These are phyloP conservation scores for Quercus phellos DNA, from an alignment of 331 rosid genomes.

Conservation along the genomic window DNA sequence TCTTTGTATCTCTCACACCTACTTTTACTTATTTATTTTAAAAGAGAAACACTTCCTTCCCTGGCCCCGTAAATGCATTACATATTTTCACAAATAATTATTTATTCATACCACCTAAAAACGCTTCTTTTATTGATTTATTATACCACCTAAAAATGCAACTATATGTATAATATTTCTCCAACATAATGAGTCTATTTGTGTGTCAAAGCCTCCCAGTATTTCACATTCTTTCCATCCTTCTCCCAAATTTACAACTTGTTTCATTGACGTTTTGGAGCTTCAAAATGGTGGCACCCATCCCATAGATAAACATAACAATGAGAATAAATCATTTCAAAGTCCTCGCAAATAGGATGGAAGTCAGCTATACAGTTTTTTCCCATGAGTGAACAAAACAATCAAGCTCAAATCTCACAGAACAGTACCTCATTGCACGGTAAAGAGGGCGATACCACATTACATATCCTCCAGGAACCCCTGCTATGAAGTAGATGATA, in stretches of 20 bases:
- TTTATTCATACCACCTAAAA: neutral
- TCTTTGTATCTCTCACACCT: neutral
- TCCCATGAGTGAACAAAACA: conserved; percentile 12
- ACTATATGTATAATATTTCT: neutral
- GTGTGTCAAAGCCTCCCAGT: neutral
- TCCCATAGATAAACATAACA: conserved; percentile 1
- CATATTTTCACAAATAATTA: neutral
- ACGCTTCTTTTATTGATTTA: neutral
- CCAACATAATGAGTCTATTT: neutral
- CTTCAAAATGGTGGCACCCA: conserved; percentile 19
- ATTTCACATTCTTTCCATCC: conserved; percentile 14
- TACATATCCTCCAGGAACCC: conserved; percentile 48
- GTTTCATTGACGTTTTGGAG: neutral
- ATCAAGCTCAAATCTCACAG: conserved; percentile 12
- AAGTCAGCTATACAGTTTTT: conserved; percentile 12
- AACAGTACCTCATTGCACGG: conserved; percentile 74
- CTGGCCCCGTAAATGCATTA: neutral
- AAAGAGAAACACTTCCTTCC: neutral
- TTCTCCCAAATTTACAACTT: neutral
- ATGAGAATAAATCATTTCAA: neutral
- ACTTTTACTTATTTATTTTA: neutral
- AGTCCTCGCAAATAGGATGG: conserved; percentile 6
- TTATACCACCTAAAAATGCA: neutral
- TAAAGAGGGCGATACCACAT: conserved; percentile 66
- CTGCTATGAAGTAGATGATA: conserved; percentile 42